Evolutionary conservation across 2,329 filamentous ascomycete genomes (phyloP).

Genomic region (Xylaria arbuscula): DNA sequence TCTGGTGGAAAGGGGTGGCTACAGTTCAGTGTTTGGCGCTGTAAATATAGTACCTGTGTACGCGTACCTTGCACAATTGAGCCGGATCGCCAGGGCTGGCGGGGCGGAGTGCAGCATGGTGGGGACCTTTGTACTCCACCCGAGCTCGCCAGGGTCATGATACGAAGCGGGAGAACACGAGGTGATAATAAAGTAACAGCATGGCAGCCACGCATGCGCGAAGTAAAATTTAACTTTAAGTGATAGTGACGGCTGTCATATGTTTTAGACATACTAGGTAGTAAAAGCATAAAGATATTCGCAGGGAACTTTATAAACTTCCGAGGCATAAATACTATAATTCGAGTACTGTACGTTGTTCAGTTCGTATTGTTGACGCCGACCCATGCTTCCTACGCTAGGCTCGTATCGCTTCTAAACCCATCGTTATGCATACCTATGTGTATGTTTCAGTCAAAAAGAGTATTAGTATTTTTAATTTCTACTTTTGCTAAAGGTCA

Average conservation of each 20-base stretch:
- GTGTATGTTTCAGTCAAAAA: neutral
- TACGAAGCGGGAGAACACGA: constrained; percentile 34
- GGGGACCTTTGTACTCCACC: constrained; percentile 19
- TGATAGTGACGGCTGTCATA: constrained; percentile 16
- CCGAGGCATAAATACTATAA: neutral
- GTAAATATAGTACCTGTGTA: neutral
- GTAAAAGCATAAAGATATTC: neutral
- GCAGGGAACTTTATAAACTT: constrained; percentile 5
- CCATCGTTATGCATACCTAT: constrained; percentile 29
- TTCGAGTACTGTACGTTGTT: neutral
- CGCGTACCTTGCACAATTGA: constrained; percentile 13
- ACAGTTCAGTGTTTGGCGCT: constrained; percentile 1
- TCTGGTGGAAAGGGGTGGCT: constrained; percentile 11
- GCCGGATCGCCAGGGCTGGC: constrained; percentile 2
- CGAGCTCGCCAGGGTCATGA: constrained; percentile 22
- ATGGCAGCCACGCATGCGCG: constrained; percentile 6
- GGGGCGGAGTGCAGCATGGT: constrained; percentile 12
- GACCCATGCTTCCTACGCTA: constrained; percentile 24
- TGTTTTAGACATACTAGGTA: neutral
- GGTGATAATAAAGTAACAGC: constrained; percentile 16
- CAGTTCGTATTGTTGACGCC: constrained; percentile 34
- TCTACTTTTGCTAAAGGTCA: neutral
- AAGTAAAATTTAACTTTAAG: constrained; percentile 8
- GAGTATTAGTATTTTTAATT: neutral
- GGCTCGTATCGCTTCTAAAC: constrained; percentile 29